Evolutionary conservation across 2,329 filamentous ascomycete genomes (phyloP).

Genomic region (Penicillium sp.): DNA sequence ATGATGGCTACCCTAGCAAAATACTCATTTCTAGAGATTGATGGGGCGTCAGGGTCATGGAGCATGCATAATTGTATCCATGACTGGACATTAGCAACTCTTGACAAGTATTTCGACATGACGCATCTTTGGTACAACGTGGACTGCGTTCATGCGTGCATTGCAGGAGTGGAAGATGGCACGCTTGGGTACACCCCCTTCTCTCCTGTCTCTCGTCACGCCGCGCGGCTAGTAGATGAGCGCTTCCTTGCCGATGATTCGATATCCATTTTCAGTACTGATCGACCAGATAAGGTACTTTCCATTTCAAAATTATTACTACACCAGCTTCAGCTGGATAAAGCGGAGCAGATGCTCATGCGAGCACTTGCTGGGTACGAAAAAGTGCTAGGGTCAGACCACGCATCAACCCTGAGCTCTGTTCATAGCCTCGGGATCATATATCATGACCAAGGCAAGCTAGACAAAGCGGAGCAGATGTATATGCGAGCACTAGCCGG

Average conservation of each 20-base stretch:
- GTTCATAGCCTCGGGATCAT: too few relatives aligned
- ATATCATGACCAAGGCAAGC: too few relatives aligned
- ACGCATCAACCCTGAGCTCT: too few relatives aligned
- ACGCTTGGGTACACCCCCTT: background rate
- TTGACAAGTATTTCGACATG: conserved; percentile 1
- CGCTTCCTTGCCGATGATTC: background rate
- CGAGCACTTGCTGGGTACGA: conserved; percentile 16
- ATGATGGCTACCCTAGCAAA: background rate
- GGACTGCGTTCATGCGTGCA: background rate
- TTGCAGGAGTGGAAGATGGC: background rate
- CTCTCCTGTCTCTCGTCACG: background rate
- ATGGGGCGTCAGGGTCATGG: background rate
- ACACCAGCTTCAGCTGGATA: conserved; percentile 13
- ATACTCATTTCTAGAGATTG: conserved; percentile 1
- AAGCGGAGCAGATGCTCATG: background rate
- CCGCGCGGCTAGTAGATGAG: background rate
- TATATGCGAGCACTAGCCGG: background rate
- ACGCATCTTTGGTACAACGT: background rate
- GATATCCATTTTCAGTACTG: background rate
- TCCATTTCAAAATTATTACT: background rate
- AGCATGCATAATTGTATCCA: conserved; percentile 7
- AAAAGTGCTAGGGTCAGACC: background rate
- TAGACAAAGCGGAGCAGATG: background rate
- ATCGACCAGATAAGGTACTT: background rate
- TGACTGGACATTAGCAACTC: conserved; percentile 1